Evolutionary conservation across 306 rosid species (phyloP).

Genomic region (Cicer judaicum): DNA sequence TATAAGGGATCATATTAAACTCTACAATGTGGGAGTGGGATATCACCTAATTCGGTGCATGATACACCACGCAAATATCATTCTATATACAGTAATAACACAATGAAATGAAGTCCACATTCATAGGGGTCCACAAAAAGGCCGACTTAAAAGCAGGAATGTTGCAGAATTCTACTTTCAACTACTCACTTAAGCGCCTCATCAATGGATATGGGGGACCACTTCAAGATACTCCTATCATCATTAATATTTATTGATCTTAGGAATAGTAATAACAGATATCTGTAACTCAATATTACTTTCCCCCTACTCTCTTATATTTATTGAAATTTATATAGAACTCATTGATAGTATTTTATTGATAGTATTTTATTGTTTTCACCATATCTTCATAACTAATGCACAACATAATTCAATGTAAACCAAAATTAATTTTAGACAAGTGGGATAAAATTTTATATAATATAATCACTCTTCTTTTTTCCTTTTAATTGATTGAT

Average conservation of each 20-base stretch:
- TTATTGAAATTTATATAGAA: too few species aligned
- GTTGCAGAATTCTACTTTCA: conserved; percentile 1
- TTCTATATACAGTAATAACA: too few species aligned
- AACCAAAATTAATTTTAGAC: background rate
- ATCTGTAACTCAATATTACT: too few species aligned
- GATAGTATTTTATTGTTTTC: background rate
- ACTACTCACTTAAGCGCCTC: background rate
- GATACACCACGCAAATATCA: too few species aligned
- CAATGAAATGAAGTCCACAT: too few species aligned
- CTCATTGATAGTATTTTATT: too few species aligned
- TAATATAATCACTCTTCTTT: background rate
- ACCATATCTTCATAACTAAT: background rate
- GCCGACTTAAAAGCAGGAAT: background rate
- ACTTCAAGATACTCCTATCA: background rate
- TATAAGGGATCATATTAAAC: too few species aligned
- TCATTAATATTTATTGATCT: background rate
- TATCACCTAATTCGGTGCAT: too few species aligned
- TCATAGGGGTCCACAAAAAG: background rate
- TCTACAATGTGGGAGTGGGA: too few species aligned
- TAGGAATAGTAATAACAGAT: too few species aligned
- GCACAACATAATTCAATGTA: background rate
- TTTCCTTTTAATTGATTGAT: background rate
- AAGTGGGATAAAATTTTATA: background rate
- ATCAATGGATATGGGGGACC: background rate
- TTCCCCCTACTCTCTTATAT: too few species aligned